Base-by-base conservation (phyloP, 306 rosid genomes). In the Psophocarpus tetragonolobus region DNA sequence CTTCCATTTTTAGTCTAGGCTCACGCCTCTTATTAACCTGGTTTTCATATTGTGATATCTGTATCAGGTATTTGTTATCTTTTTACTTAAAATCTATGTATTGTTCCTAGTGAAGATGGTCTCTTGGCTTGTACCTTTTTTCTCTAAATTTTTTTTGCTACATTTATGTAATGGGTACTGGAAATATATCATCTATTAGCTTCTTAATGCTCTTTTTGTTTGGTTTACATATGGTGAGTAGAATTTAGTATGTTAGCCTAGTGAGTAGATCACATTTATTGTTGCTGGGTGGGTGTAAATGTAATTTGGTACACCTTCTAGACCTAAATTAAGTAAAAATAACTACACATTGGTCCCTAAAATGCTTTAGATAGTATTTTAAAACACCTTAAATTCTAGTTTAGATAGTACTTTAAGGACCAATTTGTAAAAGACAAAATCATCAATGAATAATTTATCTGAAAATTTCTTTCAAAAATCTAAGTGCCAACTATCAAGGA, bases 101-200 rank as follows among this genome's bases (percentile, higher is more conserved):
- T 26, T 29, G 76, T 57, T 74, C 76, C 38, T n/a, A n/a, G n/a
- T n/a, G n/a, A 54, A 44, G 27, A 44, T 24, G 32, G 38, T 12
- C 26, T 44, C 48, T 68, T 62, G 33, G n/a, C 64, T 68, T 68
- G 67, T 68, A 58, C 71, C 15, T 47, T 68, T 45, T 74, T n/a
- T n/a, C n/a, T n/a, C 27, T 45, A 45, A 32, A 33, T n/a, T n/a
- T n/a, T 36, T 44, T 71, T 33, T 56, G 45, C 57, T 56, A 35
- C 21, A 33, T 36, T 58, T 63, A 80, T 21, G 39, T 23, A 73
- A 54, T 42, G 26, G 27, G 50, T 61, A 9, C 68, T 67, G 23
- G 32, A 45, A 53, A 71, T 48, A n/a, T 80, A 50, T 42, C 29
- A 8, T 80, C 32, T 62, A 50, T 71, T 71, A 35, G 51, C 41